phyloP scores from a whole-genome alignment of 176 grass and related monocot species.

The Phoenix roebelenii region DNA sequence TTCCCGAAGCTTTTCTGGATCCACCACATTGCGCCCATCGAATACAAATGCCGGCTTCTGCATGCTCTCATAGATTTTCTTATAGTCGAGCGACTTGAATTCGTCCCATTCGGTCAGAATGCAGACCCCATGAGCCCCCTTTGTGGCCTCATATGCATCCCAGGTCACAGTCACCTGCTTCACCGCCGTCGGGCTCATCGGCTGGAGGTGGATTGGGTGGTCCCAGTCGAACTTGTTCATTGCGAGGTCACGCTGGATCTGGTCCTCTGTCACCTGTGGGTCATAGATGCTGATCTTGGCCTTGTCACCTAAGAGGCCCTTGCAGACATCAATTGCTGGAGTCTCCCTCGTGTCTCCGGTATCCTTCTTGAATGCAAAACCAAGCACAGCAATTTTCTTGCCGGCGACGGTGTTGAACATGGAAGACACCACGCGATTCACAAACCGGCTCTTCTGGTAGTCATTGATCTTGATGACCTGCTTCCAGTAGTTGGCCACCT shows the following conservation, averaged over 20 bases:
- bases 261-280: conserved; percentile 42
- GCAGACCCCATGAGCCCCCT: conserved; percentile 59
- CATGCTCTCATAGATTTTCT: conserved; percentile 51
- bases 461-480: conserved; percentile 60
- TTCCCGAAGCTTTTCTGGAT: conserved; percentile 45
- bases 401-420: conserved; percentile 49
- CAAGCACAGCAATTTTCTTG: conserved; percentile 48
- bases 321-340: conserved; percentile 48
- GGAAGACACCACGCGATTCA: conserved; percentile 39
- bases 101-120: conserved; percentile 67
- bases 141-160: conserved; percentile 59
- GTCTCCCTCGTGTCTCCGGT: conserved; percentile 45
- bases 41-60: conserved; percentile 66
- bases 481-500: conserved; percentile 55
- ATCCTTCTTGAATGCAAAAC: conserved; percentile 47
- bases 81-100: conserved; percentile 47
- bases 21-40: conserved; percentile 51
- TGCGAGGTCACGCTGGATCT: conserved; percentile 39
- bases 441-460: conserved; percentile 50
- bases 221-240: conserved; percentile 56
- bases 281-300: conserved; percentile 50
- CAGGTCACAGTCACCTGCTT: conserved; percentile 62
- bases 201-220: conserved; percentile 48
- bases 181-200: conserved; percentile 53
- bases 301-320: conserved; percentile 44